These are phyloP conservation scores for Yarrowia hollandica DNA, from an alignment of 805 yeast genomes.

Conservation along the genomic window DNA sequence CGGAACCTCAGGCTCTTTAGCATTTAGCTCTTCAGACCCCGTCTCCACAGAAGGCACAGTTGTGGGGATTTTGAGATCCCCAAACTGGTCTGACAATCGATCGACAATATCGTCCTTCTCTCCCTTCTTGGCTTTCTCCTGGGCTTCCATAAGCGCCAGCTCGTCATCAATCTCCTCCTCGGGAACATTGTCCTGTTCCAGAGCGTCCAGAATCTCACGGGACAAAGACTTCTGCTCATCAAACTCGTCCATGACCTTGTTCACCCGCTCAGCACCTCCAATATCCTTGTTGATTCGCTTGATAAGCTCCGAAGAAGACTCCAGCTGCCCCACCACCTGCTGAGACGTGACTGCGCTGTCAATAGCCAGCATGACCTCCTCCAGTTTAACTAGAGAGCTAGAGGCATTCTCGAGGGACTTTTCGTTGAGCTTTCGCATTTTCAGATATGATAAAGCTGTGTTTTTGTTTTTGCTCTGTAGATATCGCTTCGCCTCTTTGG, in stretches of 20 bases:
- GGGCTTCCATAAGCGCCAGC: conserved; percentile 16
- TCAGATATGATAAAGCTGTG: conserved; percentile 9
- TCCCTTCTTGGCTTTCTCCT: conserved; percentile 12
- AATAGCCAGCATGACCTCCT: conserved; percentile 11
- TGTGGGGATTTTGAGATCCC: conserved; percentile 1
- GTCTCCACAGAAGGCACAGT: not conserved
- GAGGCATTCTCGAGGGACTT: conserved; percentile 11
- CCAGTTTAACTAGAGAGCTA: conserved; percentile 1
- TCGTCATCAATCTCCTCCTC: conserved; percentile 29
- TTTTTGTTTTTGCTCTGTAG: not conserved
- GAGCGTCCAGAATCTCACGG: conserved; percentile 3
- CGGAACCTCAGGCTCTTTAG: not conserved
- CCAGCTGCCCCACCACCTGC: conserved; percentile 12
- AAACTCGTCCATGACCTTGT: conserved; percentile 28
- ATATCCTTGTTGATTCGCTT: conserved; percentile 23
- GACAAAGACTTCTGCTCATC: conserved; percentile 18
- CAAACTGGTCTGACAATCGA: conserved; percentile 9
- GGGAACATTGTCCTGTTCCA: conserved; percentile 12
- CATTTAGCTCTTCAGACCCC: not conserved
- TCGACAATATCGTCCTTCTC: conserved; percentile 1
- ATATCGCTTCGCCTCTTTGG: not conserved
- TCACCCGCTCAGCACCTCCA: conserved; percentile 28
- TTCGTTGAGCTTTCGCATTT: conserved; percentile 21
- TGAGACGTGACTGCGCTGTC: conserved; percentile 10
- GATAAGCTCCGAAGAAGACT: conserved; percentile 4